Base-by-base conservation (phyloP, 192 early-diverging fungal genomes). In the Haplosporangium gracile region DNA sequence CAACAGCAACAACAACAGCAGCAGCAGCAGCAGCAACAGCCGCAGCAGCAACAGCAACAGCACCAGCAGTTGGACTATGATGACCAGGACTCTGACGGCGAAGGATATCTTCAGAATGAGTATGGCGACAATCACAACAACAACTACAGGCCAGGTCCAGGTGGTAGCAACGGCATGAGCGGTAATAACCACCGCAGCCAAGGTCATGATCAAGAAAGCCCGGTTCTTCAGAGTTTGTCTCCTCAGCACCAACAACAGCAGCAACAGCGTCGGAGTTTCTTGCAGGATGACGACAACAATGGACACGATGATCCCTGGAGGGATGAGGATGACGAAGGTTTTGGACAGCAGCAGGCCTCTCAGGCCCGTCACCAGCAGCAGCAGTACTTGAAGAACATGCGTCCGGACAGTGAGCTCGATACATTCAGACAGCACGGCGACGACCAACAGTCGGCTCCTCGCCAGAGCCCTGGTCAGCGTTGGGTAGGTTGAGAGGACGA, bases 11-110 rank as follows among this genome's bases (percentile, higher is more conserved):
- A 77, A 16, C 76, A 78, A 15, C 77, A 78, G n/a, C 76, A 78
- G 34, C 76, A 78, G 32, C 74, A 76, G 20, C 78, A 76, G 18
- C 78, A 45, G 5, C 75, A 77, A 36, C 75, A 70, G 26, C 83
- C 74, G 24, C 83, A 80, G 15, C 69, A n/a, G 40, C 78, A 65
- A 2, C 83, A 85, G 47, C 82, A 78, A 20, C 77, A 40, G 5
- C 77, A 78, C 8, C 77, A 78, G 32, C 68, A 71, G 15, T 51
- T 78, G 49, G 77, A 78, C n/a, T 78, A 78, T 71, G 77, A 78
- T 26, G 77, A 78, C 22, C 77, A 78, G 34, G 77, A 78, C 49
- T 78, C 77, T 24, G 77, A 78, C 18, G 69, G 77, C 43, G 77
- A 78, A 34, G 65, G 70, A 32, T 78, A 78, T 24, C 68, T 78